Base-by-base conservation (phyloP, 306 rosid species). In the Vigna radiata region DNA sequence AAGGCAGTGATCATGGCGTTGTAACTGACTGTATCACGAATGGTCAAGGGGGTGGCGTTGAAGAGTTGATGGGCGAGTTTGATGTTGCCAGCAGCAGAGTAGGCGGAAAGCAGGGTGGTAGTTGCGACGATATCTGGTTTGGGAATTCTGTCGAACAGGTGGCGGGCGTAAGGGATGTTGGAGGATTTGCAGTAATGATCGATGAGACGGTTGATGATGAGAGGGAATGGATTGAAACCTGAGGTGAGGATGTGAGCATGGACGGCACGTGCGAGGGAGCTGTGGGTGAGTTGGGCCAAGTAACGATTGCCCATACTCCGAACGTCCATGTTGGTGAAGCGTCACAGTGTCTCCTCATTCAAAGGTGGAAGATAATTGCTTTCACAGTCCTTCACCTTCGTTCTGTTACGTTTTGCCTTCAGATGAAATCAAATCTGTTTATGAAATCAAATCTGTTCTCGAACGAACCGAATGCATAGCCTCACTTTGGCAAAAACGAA, bases 391-490 rank as follows among this genome's bases (percentile, higher is more conserved):
- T 8, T 33, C 37, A 33, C 37, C 37, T 33, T 33, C 37, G 7
- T 33, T 8, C 7, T 33, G 1, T 29, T 29, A 29, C 7, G 37
- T 25, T 25, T 25, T 25, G 27, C 27, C 27, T 25, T 25, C 27
- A 25, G 27, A 25, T 25, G 27, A 2, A 25, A 25, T 25, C 27
- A 25, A 25, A 25, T 25, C 27, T 25, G 27, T 21, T 21, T 21
- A 25, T 25, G 27, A 2, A 25, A 25, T 25, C 3, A 25, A 25
- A 25, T 25, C 0, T 25, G 27, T 95, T 6, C 88, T 95, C 0
- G 99, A 95, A 59, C 69, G 92, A 70, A 86, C 93, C 17, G 89
- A 92, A 4, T 95, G 99, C 78, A 90, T 92, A 72, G 99, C 97
- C 37, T 95, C 99, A 0, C 72, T 95, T 4, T 95, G 99, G 99